Evolutionary conservation across 2,329 filamentous ascomycete species (phyloP), one percentile per base, ranked within the genome.

Genomic region (Calycina marina): DNA sequence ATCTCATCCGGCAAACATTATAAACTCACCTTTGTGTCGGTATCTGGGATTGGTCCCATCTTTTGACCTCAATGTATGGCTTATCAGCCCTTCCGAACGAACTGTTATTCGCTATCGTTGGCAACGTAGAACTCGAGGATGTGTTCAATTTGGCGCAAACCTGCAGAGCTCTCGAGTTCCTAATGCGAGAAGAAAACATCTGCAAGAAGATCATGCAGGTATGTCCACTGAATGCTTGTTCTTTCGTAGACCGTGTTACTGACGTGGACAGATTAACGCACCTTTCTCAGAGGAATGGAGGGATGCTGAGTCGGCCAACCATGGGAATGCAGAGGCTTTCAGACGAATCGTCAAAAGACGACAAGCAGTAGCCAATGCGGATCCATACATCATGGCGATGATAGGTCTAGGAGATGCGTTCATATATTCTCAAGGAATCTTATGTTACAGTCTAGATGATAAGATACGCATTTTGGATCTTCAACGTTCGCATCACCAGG

Each of bases 361-460:
- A 32, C 54, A 67, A 31, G 72, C 78, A 14, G 58, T 80, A 29
- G 62, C 71, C 3, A 62, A 60, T 14, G 74, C 72, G 4, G 55
- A 61, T 18, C 80, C 80, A 0, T 83, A 71, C 47, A 62, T 69
- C 0, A 65, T 67, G 11, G 65, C 65, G 2, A 57, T 74, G 0
- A 48, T 83, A 18, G 77, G 66, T 3, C 58, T 69, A 32, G 74
- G 66, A 3, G 64, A 71, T 14, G 59, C 62, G 3, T 82, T 76
- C 51, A 51, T 73, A 2, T 83, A 78, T 48, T 58, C 60, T 12
- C 62, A 71, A 36, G 76, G 78, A 4, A 60, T 69, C 8, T 55
- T 85, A 11, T 81, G 76, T 43, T 77, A 83, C 47, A 63, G 69
- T 8, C 49, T 61, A 25, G 60, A 63, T 31, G 54, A 57, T 28